phyloP scores from a whole-genome alignment of 768 basidiomycete species.

The Boletus vermiculosoides region DNA sequence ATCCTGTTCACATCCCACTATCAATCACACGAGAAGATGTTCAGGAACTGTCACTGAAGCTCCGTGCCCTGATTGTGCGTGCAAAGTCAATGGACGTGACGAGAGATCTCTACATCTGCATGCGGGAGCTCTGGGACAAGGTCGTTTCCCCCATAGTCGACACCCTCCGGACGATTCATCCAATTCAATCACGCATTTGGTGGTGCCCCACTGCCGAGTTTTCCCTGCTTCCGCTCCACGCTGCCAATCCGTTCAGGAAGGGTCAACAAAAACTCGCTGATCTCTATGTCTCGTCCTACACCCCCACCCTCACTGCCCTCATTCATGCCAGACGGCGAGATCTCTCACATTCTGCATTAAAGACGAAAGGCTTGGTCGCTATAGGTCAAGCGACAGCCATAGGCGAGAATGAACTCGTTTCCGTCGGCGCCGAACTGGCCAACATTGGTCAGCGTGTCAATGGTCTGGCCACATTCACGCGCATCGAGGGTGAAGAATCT shows the following conservation, averaged over 20 bases:
- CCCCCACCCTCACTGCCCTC: no score
- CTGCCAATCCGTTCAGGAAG: no score
- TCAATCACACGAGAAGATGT: not conserved
- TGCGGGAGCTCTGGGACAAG: not conserved
- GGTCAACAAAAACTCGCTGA: no score
- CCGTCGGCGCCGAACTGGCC: no score
- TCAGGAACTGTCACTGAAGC: not conserved
- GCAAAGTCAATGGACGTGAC: no score
- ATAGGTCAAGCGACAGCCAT: slow-evolving; percentile 2
- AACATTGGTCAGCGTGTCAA: no score
- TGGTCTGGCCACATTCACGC: no score
- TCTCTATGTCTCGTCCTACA: no score
- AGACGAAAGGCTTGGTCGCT: not conserved
- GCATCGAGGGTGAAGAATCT: no score
- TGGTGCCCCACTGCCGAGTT: not conserved
- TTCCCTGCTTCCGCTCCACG: no score
- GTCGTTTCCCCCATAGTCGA: not conserved
- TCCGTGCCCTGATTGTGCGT: not conserved
- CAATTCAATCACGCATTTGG: not conserved
- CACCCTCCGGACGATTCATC: not conserved
- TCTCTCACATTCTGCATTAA: not conserved
- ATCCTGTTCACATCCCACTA: not conserved
- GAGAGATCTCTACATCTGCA: not conserved
- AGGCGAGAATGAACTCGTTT: not conserved
- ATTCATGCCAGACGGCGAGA: not conserved